These are phyloP conservation scores for Medicago lupulina DNA, from an alignment of 306 rosid species.

Conservation along the genomic window DNA sequence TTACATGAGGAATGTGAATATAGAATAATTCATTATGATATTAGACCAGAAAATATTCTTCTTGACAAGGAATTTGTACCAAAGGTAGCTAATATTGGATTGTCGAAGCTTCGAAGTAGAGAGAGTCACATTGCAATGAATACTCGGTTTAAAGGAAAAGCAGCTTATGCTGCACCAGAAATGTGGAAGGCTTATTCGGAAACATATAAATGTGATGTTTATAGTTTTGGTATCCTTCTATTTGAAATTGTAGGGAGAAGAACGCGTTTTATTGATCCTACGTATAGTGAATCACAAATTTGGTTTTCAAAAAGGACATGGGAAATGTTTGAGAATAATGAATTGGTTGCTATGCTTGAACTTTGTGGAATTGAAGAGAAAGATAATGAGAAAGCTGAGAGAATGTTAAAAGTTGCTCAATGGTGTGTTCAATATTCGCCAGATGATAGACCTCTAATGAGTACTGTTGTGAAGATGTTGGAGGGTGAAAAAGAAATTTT, in stretches of 20 bases:
- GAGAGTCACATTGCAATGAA: slow-evolving; percentile 27
- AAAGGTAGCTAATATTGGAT: slow-evolving; percentile 54
- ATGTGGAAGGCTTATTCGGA: slow-evolving; percentile 52
- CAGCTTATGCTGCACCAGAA: slow-evolving; percentile 61
- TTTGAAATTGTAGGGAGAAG: slow-evolving; percentile 58
- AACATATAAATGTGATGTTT: slow-evolving; percentile 52
- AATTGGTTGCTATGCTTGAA: slow-evolving; percentile 48
- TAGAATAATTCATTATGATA: slow-evolving; percentile 56
- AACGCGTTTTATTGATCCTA: slow-evolving; percentile 49
- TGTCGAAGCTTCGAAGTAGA: slow-evolving; percentile 50
- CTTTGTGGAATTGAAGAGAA: slow-evolving; percentile 55
- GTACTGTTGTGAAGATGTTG: slow-evolving; percentile 59
- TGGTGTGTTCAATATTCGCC: slow-evolving; percentile 59
- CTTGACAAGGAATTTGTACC: slow-evolving; percentile 50
- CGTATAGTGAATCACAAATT: slow-evolving; percentile 44
- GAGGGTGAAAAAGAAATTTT: slow-evolving; percentile 50
- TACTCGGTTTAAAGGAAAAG: slow-evolving; percentile 51
- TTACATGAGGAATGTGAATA: slow-evolving; percentile 56
- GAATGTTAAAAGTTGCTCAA: slow-evolving; percentile 55
- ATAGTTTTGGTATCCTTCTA: slow-evolving; percentile 54
- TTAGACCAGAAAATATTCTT: slow-evolving; percentile 53
- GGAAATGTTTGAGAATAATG: slow-evolving; percentile 56
- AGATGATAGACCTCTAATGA: slow-evolving; percentile 56
- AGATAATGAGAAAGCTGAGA: slow-evolving; percentile 42
- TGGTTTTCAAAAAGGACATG: slow-evolving; percentile 58